Evolutionary conservation across 305 asterid genomes (phyloP), one percentile per base, ranked within the genome.

Genomic region (Solanum aculeatissimum): DNA sequence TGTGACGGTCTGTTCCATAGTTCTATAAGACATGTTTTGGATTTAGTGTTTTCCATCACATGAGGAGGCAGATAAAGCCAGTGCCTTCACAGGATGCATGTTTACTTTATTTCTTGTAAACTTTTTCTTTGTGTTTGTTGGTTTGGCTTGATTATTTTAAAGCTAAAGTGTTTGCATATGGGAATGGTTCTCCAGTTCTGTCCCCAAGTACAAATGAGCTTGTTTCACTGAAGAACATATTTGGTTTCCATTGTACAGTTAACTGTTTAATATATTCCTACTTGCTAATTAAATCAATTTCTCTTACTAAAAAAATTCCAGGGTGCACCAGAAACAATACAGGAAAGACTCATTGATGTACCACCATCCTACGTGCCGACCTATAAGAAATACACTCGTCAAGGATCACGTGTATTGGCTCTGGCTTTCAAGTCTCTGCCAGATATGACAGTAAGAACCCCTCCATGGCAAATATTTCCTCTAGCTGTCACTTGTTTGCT

Each of bases 251-350:
- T 51, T 18, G 65, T 77, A 77, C 65, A 1, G 54, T 77, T 77
- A 51, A 29, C 9, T 77, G 43, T 27, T 51, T 77, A 77, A 77
- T 77, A 77, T 77, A 11, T 49, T 77, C 47, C 47, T 11, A 51
- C 29, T 77, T 51, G 65, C 65, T 68, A 10, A 35, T 68, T 27
- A 29, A 77, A 77, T 49, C 49, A 51, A 6, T 27, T 51, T 77
- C 65, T 77, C 81, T 51, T 83, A 19, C 25, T 66, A 57, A 19
- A 70, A 74, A 43, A 85, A 89, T 88, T 87, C 87, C 93, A 96
- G 99, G 99, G 99, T 87, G 99, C 99, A 35, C 99, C 99, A 23
- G 99, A 96, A 90, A 96, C 99, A 81, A 94, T 96, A 88, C 98
- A 96, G 89, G 99, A 96, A 84, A 95, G 98, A 88, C 98, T 96